A percentile compares a stretch with the other conserved stretches of the same genome.
Conservation (phyloP, 192 early-diverging fungal species). For the Entophlyctis luteolus region DNA sequence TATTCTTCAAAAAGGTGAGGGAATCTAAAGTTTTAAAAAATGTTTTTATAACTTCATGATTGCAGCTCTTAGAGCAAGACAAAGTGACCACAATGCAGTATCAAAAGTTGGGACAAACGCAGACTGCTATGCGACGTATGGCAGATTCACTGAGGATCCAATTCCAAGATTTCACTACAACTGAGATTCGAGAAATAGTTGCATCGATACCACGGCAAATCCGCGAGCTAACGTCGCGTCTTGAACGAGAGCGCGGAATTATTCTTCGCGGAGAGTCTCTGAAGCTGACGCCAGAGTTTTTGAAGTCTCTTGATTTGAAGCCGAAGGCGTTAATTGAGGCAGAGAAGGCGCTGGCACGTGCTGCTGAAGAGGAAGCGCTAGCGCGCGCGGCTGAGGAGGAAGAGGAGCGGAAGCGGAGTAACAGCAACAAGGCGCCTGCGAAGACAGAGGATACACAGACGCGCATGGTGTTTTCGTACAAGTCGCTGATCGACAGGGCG, state of each 20-base stretch:
- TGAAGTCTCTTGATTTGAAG: constrained; percentile 12
- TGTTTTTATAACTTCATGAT: background rate
- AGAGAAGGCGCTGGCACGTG: background rate
- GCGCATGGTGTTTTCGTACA: constrained; percentile 2
- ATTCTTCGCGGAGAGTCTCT: constrained; percentile 44
- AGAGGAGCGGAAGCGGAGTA: background rate
- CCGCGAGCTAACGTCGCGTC: constrained; percentile 31
- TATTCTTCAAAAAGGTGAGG: constrained; percentile 38
- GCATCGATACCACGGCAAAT: constrained; percentile 41
- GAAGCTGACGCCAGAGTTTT: constrained; percentile 47
- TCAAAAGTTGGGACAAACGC: constrained; percentile 39
- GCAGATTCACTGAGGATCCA: constrained; percentile 28
- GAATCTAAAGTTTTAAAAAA: background rate
- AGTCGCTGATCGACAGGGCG: constrained; percentile 5
- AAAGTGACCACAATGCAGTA: constrained; percentile 2
- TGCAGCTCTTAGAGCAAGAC: constrained; percentile 19
- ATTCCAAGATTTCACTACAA: constrained; percentile 32
- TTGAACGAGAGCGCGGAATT: constrained; percentile 42
- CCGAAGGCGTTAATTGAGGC: constrained; percentile 24
- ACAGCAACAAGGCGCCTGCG: background rate
- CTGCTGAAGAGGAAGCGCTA: background rate
- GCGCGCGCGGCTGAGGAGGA: background rate
- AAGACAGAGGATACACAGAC: background rate
- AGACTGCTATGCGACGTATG: constrained; percentile 43
- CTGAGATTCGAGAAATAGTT: constrained; percentile 37